Conservation (phyloP, 139 green algal genomes). For the Chlorella ohadii region DNA sequence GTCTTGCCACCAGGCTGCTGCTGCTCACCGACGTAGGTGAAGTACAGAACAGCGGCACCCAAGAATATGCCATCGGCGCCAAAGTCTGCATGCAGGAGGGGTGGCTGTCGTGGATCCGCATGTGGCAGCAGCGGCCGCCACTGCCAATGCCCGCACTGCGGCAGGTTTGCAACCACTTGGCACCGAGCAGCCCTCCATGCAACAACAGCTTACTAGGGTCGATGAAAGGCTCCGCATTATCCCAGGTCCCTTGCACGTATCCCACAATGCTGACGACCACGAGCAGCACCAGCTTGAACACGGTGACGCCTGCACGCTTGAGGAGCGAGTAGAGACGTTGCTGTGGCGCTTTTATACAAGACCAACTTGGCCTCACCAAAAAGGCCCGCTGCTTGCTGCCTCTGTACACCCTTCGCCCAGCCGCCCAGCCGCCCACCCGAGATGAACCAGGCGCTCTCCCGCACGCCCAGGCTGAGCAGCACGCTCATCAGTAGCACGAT, state of each 20-base stretch:
- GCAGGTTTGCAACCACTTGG: too few relatives aligned
- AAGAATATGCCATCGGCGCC: constrained; percentile 6
- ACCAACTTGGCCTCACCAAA: too few relatives aligned
- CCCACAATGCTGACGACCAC: constrained; percentile 1
- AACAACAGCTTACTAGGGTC: too few relatives aligned
- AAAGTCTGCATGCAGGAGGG: neutral
- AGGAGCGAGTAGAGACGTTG: too few relatives aligned
- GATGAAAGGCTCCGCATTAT: too few relatives aligned
- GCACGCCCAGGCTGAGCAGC: constrained; percentile 31
- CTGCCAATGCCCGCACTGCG: too few relatives aligned
- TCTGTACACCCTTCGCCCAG: neutral
- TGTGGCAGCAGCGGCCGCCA: too few relatives aligned
- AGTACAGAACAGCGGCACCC: constrained; percentile 3
- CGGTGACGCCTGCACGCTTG: neutral
- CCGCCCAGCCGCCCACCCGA: neutral
- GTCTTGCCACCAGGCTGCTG: too few relatives aligned
- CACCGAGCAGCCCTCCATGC: too few relatives aligned
- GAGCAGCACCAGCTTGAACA: constrained; percentile 25
- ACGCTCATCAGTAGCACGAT: constrained; percentile 34
- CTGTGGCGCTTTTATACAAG: too few relatives aligned
- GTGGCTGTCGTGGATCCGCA: too few relatives aligned
- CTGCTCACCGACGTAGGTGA: neutral
- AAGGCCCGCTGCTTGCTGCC: too few relatives aligned
- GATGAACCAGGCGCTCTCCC: constrained; percentile 28
- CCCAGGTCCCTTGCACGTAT: neutral